phyloP scores from a whole-genome alignment of 345 rosid genomes.

The Gossypium mustelinum region DNA sequence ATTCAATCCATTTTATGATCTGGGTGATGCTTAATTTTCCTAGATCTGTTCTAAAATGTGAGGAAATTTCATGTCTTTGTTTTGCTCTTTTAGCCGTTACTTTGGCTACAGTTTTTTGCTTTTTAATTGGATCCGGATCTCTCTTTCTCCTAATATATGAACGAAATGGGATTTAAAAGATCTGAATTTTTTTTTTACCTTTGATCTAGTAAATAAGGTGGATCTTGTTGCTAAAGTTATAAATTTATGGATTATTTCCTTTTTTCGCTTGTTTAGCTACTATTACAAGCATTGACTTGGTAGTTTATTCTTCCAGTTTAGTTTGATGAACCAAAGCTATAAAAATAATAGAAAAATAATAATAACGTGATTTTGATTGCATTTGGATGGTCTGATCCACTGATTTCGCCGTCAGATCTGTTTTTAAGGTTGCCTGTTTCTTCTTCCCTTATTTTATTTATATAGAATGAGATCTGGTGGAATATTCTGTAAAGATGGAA shows the following conservation, averaged over 20 bases:
- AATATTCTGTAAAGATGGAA: constrained; percentile 25
- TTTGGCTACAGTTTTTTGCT: neutral
- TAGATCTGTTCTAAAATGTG: neutral
- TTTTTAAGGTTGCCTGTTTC: neutral
- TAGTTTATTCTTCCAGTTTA: neutral
- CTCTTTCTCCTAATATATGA: neutral
- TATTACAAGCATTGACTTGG: neutral
- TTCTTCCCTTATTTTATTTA: neutral
- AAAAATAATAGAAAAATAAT: neutral
- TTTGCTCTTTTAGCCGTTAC: neutral
- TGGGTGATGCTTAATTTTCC: neutral
- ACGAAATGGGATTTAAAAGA: neutral
- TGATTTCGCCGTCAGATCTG: neutral
- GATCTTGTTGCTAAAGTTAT: constrained; percentile 10
- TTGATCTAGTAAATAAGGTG: neutral
- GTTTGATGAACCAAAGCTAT: constrained; percentile 4
- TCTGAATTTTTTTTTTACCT: neutral
- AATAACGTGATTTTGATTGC: neutral
- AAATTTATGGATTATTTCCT: neutral
- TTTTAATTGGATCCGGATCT: constrained; percentile 1
- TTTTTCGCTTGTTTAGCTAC: neutral
- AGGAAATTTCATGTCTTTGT: neutral
- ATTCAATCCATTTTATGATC: neutral
- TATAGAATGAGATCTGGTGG: constrained; percentile 6
- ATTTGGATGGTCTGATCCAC: neutral